Conservation (phyloP, 768 basidiomycete species). For the Phlebiopsis gigantea region DNA sequence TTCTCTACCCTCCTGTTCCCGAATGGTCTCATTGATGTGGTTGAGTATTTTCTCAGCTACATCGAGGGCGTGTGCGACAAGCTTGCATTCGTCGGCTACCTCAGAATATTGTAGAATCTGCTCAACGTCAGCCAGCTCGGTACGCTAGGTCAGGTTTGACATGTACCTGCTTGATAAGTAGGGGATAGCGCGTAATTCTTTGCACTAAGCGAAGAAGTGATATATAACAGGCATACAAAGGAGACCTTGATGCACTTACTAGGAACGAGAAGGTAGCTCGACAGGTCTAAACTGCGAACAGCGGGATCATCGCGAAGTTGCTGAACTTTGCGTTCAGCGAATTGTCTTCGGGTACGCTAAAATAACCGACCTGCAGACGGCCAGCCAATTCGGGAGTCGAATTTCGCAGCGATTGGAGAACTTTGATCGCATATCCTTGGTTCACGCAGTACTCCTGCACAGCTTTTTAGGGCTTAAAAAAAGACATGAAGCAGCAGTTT, state of each 20-base stretch:
- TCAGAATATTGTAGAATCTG: conserved; percentile 81
- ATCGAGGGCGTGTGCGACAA: conserved; percentile 49
- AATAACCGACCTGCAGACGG: conserved; percentile 56
- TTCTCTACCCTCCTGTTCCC: conserved; percentile 76
- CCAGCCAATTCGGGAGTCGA: conserved; percentile 57
- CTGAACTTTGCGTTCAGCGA: conserved; percentile 30
- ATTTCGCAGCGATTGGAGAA: conserved; percentile 68
- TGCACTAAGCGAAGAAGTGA: conserved; percentile 56
- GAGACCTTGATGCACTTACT: conserved; percentile 48
- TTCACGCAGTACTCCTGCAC: conserved; percentile 85
- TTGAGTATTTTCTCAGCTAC: conserved; percentile 70
- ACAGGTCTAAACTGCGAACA: conserved; percentile 79
- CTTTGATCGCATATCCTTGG: conserved; percentile 71
- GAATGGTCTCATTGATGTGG: conserved; percentile 84
- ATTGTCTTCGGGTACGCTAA: neutral
- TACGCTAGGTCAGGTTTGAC: neutral
- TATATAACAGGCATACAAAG: neutral
- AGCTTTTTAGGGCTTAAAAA: neutral
- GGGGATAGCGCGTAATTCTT: conserved; percentile 90
- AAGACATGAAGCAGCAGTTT: conserved; percentile 14
- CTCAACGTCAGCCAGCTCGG: neutral
- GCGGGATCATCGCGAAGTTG: conserved; percentile 70
- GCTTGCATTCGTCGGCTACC: conserved; percentile 50
- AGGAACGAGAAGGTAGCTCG: conserved; percentile 87
- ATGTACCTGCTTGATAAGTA: conserved; percentile 72